Evolutionary conservation across 805 yeast species (phyloP).

Genomic region (Suhomyces sp.): DNA sequence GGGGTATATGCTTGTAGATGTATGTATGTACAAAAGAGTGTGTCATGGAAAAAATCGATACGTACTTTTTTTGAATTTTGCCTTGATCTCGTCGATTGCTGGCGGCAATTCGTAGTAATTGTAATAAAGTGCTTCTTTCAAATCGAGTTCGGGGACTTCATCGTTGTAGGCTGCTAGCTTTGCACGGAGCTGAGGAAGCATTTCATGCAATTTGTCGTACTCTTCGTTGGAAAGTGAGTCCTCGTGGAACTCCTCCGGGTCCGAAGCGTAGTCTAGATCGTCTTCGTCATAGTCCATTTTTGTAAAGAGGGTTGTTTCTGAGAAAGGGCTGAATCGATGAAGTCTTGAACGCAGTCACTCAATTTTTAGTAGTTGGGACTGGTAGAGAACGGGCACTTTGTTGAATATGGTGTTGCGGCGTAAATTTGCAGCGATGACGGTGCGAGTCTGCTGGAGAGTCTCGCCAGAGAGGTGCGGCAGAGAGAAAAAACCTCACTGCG

Average conservation of each 20-base stretch:
- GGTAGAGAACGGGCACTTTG: background rate
- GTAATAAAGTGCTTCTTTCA: constrained; percentile 58
- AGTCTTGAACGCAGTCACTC: background rate
- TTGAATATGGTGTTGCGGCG: background rate
- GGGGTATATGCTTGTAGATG: background rate
- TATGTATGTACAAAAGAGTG: background rate
- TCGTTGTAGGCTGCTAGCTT: constrained; percentile 39
- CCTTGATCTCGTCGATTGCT: constrained; percentile 47
- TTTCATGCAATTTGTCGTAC: constrained; percentile 39
- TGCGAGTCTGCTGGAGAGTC: background rate
- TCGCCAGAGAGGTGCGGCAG: background rate
- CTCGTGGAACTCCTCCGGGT: constrained; percentile 35
- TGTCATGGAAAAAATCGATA: constrained; percentile 17
- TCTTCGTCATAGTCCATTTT: constrained; percentile 21
- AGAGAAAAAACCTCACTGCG: background rate
- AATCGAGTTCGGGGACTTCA: constrained; percentile 44
- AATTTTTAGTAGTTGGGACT: background rate
- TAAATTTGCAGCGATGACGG: background rate
- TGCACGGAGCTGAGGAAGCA: constrained; percentile 43
- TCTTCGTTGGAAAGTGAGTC: constrained; percentile 39
- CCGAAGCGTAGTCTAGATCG: constrained; percentile 24
- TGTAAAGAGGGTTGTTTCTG: background rate
- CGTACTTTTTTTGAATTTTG: constrained; percentile 45
- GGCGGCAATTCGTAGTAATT: constrained; percentile 55
- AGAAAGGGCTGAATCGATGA: constrained; percentile 26